phyloP scores from a whole-genome alignment of 345 rosid genomes.

The Citrus trifoliata region DNA sequence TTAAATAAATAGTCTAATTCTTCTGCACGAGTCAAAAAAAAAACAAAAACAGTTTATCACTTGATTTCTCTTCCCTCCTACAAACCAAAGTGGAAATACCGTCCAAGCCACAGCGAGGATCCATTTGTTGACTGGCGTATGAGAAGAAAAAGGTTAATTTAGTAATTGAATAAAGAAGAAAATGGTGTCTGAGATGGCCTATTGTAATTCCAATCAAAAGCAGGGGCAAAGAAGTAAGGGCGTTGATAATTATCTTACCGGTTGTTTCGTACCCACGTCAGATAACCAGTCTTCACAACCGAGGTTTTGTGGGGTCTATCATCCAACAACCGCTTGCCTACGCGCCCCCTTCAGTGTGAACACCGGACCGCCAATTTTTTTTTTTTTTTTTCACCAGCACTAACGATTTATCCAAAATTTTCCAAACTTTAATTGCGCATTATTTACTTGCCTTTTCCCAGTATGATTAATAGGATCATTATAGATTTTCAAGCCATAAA shows the following conservation, averaged over 20 bases:
- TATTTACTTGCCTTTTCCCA: neutral
- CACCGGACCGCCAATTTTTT: neutral
- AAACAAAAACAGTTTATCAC: neutral
- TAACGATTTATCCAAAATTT: neutral
- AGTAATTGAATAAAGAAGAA: neutral
- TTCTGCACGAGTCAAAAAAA: neutral
- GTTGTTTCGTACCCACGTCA: conserved; percentile 30
- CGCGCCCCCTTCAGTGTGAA: conserved; percentile 13
- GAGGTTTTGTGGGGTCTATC: conserved; percentile 10
- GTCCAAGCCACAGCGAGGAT: neutral
- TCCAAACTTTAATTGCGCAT: neutral
- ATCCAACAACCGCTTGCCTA: neutral
- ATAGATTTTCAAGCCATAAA: neutral
- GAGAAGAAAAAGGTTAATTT: neutral
- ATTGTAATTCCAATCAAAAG: neutral
- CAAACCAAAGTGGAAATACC: neutral
- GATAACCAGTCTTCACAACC: neutral
- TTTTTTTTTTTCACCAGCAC: too few species aligned
- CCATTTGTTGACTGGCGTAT: neutral
- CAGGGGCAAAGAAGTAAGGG: neutral
- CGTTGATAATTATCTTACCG: conserved; percentile 19
- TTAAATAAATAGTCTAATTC: too few species aligned
- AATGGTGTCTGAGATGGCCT: neutral
- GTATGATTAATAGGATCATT: neutral
- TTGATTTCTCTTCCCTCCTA: neutral